Conservation (phyloP, 352 stramenopile genomes). For the Phytophthora ramorum region DNA sequence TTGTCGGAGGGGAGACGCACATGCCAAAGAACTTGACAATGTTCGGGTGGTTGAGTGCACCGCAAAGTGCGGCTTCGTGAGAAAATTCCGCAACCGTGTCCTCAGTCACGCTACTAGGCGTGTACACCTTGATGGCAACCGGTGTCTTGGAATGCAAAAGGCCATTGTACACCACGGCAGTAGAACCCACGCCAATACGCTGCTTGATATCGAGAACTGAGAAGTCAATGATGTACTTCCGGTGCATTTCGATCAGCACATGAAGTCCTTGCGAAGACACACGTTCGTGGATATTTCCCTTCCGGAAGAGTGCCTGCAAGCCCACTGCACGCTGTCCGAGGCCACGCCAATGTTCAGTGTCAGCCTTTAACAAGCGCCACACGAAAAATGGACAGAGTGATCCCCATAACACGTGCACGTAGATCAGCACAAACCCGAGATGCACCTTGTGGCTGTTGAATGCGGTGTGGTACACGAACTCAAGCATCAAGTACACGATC, state of each 20-base stretch:
- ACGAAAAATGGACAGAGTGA: slow-evolving; percentile 46
- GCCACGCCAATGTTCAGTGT: slow-evolving; percentile 75
- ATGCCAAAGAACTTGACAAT: slow-evolving; percentile 68
- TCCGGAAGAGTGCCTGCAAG: slow-evolving; percentile 44
- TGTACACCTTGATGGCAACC: slow-evolving; percentile 74
- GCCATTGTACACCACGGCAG: slow-evolving; percentile 59
- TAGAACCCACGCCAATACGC: slow-evolving; percentile 46
- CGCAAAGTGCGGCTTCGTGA: slow-evolving; percentile 59
- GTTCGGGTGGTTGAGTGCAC: slow-evolving; percentile 59
- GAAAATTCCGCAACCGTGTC: slow-evolving; percentile 57
- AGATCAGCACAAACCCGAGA: slow-evolving; percentile 41
- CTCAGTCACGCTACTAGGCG: slow-evolving; percentile 59
- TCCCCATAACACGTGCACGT: slow-evolving; percentile 40
- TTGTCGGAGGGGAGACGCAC: slow-evolving; percentile 66
- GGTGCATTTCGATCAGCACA: slow-evolving; percentile 58
- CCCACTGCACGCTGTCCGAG: slow-evolving; percentile 45
- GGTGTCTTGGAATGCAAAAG: slow-evolving; percentile 45
- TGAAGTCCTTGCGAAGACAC: slow-evolving; percentile 55
- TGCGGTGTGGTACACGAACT: slow-evolving; percentile 43
- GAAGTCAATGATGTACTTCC: slow-evolving; percentile 54
- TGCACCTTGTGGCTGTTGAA: slow-evolving; percentile 38
- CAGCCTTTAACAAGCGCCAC: slow-evolving; percentile 56
- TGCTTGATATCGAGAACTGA: slow-evolving; percentile 47
- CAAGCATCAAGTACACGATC: slow-evolving; percentile 45
- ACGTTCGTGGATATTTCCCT: slow-evolving; percentile 47